Evolutionary conservation across 768 basidiomycete genomes (phyloP).

Genomic region (Tulasnella sp.): DNA sequence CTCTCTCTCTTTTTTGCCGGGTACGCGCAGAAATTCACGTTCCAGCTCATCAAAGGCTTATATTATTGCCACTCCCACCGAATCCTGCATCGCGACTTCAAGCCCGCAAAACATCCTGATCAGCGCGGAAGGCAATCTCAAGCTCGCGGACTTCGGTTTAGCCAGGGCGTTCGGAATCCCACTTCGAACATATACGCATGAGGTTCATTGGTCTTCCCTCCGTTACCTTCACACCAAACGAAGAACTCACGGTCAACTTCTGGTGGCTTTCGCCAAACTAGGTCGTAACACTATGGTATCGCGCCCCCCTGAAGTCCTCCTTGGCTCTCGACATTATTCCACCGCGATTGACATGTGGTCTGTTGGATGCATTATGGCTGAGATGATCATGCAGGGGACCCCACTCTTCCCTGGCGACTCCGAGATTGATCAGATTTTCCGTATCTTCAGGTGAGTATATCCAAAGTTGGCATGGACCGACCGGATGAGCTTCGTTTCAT

Average conservation of each 20-base stretch:
- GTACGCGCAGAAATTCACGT: conserved; percentile 79
- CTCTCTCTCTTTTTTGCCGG: too few relatives aligned
- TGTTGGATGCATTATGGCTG: conserved; percentile 96
- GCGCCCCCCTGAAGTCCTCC: conserved; percentile 94
- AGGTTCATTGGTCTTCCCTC: conserved; percentile 49
- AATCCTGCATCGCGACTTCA: conserved; percentile 94
- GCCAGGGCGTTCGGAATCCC: conserved; percentile 98
- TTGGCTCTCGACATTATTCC: conserved; percentile 93
- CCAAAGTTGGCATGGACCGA: too few relatives aligned
- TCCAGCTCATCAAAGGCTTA: conserved; percentile 85
- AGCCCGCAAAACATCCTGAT: conserved; percentile 95
- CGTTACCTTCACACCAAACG: too few relatives aligned
- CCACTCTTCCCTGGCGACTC: conserved; percentile 98
- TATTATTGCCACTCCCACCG: conserved; percentile 93
- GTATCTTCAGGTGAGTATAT: conserved; percentile 81
- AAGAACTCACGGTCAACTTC: background rate
- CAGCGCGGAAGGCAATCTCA: conserved; percentile 82
- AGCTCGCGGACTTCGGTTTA: conserved; percentile 94
- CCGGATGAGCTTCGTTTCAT: too few relatives aligned
- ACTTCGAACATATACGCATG: conserved; percentile 98
- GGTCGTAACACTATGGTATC: conserved; percentile 99
- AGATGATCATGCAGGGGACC: conserved; percentile 89
- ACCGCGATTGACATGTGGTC: conserved; percentile 99
- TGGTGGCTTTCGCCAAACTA: background rate
- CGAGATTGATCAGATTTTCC: conserved; percentile 99